A percentile compares a stretch with the other conserved stretches of the same genome.
These are phyloP conservation scores for Cladosporium sphaerospermum DNA, from an alignment of 2,329 filamentous ascomycete species.

Conservation along the genomic window DNA sequence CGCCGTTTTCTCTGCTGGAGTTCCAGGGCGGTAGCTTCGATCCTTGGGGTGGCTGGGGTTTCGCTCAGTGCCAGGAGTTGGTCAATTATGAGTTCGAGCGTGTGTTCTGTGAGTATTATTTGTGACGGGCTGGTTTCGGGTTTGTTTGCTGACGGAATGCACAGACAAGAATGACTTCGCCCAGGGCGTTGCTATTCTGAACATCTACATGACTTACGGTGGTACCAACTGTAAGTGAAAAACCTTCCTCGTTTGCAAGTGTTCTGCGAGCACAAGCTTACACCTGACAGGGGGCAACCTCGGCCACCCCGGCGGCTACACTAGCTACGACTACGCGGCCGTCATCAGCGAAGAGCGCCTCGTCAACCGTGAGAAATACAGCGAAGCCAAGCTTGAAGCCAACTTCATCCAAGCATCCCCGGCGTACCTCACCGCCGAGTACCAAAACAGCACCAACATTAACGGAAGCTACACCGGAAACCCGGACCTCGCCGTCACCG, in stretches of 20 bases:
- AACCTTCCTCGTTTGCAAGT: background rate
- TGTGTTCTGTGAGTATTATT: slow-evolving; percentile 62
- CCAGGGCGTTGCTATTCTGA: slow-evolving; percentile 5
- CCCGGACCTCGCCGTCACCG: slow-evolving; percentile 53
- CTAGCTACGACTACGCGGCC: slow-evolving; percentile 56
- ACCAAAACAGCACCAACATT: slow-evolving; percentile 42
- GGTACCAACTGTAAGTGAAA: slow-evolving; percentile 67
- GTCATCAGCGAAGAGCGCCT: slow-evolving; percentile 64
- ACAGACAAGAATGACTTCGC: slow-evolving; percentile 9
- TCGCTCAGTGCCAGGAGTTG: slow-evolving; percentile 59
- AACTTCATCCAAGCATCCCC: slow-evolving; percentile 70
- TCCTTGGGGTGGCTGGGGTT: slow-evolving; percentile 65
- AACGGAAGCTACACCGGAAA: slow-evolving; percentile 50
- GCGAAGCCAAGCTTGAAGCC: slow-evolving; percentile 68
- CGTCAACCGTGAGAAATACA: slow-evolving; percentile 68
- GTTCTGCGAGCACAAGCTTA: background rate
- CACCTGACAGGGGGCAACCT: slow-evolving; percentile 49
- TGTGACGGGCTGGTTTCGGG: background rate
- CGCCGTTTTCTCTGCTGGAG: slow-evolving; percentile 60
- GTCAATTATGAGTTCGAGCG: slow-evolving; percentile 68
- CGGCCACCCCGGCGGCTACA: slow-evolving; percentile 57
- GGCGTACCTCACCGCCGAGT: slow-evolving; percentile 57
- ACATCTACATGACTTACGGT: slow-evolving; percentile 69
- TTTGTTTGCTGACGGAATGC: background rate
- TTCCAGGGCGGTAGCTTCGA: slow-evolving; percentile 53